Evolutionary conservation across 1,139 yeast species (phyloP).

Genomic region (Scheffersomyces titani): DNA sequence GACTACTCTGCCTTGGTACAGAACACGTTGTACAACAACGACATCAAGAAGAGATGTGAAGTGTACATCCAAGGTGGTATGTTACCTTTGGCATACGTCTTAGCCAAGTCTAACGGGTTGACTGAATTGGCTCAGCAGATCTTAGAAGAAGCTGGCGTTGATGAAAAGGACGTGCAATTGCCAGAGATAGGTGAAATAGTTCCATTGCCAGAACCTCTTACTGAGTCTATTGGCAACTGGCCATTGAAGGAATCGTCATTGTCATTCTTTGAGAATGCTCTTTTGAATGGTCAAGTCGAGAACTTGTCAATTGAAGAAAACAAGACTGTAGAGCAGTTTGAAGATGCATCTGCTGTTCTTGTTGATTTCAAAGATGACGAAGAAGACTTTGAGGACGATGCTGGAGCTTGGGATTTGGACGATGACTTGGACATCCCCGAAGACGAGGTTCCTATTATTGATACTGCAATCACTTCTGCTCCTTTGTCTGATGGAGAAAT

Average conservation of each 20-base stretch:
- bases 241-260: constrained; percentile 73
- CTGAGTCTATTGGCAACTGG: constrained; percentile 65
- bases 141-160: constrained; percentile 67
- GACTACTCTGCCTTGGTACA: constrained; percentile 81
- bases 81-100: constrained; percentile 87
- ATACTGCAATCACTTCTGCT: constrained; percentile 20
- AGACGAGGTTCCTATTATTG: constrained; percentile 27
- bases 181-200: constrained; percentile 54
- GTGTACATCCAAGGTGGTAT: constrained; percentile 78
- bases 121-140: constrained; percentile 72
- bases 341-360: constrained; percentile 12
- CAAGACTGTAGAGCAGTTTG: constrained; percentile 18
- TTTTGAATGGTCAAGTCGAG: constrained; percentile 73
- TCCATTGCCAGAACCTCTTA: constrained; percentile 47
- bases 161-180: constrained; percentile 64
- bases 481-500: constrained; percentile 55
- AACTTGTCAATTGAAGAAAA: constrained; percentile 55
- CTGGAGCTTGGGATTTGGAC: constrained; percentile 60
- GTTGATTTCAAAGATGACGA: constrained; percentile 34
- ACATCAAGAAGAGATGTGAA: constrained; percentile 73
- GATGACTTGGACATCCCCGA: constrained; percentile 42
- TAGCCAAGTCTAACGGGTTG: constrained; percentile 87
- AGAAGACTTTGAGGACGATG: constrained; percentile 58
- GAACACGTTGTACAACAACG: constrained; percentile 77
- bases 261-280: constrained; percentile 84